A percentile compares a stretch with the other conserved stretches of the same genome.
These are phyloP conservation scores for Calocybe gambosa DNA, from an alignment of 1,284 basidiomycete genomes.

Conservation along the genomic window DNA sequence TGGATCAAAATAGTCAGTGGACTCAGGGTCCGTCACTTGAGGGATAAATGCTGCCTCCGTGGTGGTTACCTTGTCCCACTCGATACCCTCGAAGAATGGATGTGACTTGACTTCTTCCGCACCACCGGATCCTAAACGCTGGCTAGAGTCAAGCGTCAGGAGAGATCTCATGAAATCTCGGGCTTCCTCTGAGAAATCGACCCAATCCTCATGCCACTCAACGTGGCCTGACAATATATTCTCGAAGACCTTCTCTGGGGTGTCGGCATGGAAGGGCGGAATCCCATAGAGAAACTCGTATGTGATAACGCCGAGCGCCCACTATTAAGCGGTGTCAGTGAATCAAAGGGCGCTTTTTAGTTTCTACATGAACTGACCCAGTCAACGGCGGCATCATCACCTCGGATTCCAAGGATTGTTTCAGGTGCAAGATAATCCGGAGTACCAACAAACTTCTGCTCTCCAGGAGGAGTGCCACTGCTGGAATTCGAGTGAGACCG, in stretches of 20 bases:
- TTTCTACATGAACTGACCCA: constrained; percentile 58
- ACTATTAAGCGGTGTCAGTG: constrained; percentile 40
- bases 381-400: constrained; percentile 94
- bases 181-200: constrained; percentile 84
- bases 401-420: constrained; percentile 92
- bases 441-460: constrained; percentile 92
- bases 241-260: constrained; percentile 96
- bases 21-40: constrained; percentile 91
- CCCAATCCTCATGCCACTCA: constrained; percentile 92
- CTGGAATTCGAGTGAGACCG: constrained; percentile 53
- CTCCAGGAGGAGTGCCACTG: constrained; percentile 67
- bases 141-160: constrained; percentile 76
- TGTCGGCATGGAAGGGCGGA: constrained; percentile 96
- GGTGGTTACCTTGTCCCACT: constrained; percentile 89
- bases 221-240: constrained; percentile 96
- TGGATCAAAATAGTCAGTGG: constrained; percentile 98
- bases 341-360: background rate
- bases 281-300: constrained; percentile 98
- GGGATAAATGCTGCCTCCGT: constrained; percentile 95
- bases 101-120: constrained; percentile 93
- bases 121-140: constrained; percentile 82
- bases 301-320: constrained; percentile 97
- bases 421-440: constrained; percentile 97
- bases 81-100: constrained; percentile 85
- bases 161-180: constrained; percentile 89